These are phyloP conservation scores for Ceratocystis huliohia DNA, from an alignment of 2,329 filamentous ascomycete species.

Conservation along the genomic window DNA sequence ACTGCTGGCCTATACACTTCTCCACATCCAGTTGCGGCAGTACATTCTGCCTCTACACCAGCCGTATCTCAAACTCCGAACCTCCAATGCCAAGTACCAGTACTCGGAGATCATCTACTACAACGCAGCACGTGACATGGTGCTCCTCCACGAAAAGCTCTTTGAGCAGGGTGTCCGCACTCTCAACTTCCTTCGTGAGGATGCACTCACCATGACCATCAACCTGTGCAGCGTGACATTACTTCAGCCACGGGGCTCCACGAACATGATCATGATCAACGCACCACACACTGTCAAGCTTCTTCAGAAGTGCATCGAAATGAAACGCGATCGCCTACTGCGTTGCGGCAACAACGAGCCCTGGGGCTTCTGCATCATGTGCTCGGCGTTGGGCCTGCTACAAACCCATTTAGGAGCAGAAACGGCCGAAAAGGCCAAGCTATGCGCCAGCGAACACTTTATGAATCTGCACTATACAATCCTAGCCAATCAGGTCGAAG, in stretches of 20 bases:
- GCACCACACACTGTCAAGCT: conserved; percentile 46
- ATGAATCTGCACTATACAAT: conserved; percentile 46
- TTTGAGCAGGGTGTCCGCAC: conserved; percentile 46
- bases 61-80: conserved; percentile 46
- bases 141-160: conserved; percentile 48
- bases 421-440: conserved; percentile 44
- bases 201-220: conserved; percentile 46
- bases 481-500: conserved; percentile 36
- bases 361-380: conserved; percentile 53
- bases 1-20: conserved; percentile 45
- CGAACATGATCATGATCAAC: conserved; percentile 51
- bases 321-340: conserved; percentile 49
- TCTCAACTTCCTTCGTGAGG: conserved; percentile 48
- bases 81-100: conserved; percentile 48
- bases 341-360: conserved; percentile 52
- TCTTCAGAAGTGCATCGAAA: conserved; percentile 47
- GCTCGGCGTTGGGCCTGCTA: conserved; percentile 44
- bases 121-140: conserved; percentile 48
- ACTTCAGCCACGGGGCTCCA: conserved; percentile 45
- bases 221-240: conserved; percentile 50
- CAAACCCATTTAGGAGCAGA: conserved; percentile 48
- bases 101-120: conserved; percentile 52
- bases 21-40: conserved; percentile 48
- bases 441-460: conserved; percentile 46
- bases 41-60: conserved; percentile 51